Evolutionary conservation across 805 yeast genomes (phyloP).

Genomic region (Myxozyma neglecta): DNA sequence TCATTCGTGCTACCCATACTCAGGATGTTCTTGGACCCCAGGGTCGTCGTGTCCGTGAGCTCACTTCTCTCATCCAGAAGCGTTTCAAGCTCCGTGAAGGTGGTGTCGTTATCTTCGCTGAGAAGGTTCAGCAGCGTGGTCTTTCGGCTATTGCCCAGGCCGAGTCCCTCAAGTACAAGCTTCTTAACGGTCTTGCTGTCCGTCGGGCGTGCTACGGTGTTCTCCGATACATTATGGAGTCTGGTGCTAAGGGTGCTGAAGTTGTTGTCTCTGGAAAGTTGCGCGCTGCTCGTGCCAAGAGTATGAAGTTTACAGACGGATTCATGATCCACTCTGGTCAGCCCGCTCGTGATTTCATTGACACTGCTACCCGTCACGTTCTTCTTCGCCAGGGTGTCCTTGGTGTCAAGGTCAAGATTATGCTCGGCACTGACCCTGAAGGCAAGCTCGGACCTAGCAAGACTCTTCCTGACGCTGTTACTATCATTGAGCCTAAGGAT

Average conservation of each 20-base stretch:
- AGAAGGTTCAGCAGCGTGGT: slow-evolving; percentile 99
- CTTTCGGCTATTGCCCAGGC: slow-evolving; percentile 99
- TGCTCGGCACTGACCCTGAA: slow-evolving; percentile 91
- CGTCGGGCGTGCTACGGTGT: slow-evolving; percentile 99
- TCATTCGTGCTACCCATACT: slow-evolving; percentile 98
- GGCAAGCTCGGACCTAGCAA: slow-evolving; percentile 75
- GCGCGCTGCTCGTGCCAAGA: slow-evolving; percentile 99
- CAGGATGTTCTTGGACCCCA: slow-evolving; percentile 98
- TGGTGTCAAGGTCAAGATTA: slow-evolving; percentile 99
- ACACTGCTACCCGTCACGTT: slow-evolving; percentile 98
- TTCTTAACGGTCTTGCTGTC: slow-evolving; percentile 97
- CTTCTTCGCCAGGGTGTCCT: slow-evolving; percentile 99
- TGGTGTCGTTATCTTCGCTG: slow-evolving; percentile 92
- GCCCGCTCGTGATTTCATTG: slow-evolving; percentile 98
- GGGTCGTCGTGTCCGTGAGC: slow-evolving; percentile 99
- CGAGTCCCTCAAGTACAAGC: slow-evolving; percentile 97
- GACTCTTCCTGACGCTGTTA: slow-evolving; percentile 88
- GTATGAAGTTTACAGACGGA: slow-evolving; percentile 99
- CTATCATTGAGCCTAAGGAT: slow-evolving; percentile 87
- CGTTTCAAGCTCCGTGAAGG: slow-evolving; percentile 97
- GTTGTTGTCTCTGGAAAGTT: slow-evolving; percentile 99
- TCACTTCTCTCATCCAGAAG: slow-evolving; percentile 95
- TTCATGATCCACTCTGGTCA: slow-evolving; percentile 99
- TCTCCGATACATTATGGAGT: slow-evolving; percentile 99
- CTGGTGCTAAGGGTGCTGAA: slow-evolving; percentile 99